A percentile compares a stretch with the other conserved stretches of the same genome.
Conservation (phyloP, 345 rosid genomes). For the Eucalyptus cladocalyx region DNA sequence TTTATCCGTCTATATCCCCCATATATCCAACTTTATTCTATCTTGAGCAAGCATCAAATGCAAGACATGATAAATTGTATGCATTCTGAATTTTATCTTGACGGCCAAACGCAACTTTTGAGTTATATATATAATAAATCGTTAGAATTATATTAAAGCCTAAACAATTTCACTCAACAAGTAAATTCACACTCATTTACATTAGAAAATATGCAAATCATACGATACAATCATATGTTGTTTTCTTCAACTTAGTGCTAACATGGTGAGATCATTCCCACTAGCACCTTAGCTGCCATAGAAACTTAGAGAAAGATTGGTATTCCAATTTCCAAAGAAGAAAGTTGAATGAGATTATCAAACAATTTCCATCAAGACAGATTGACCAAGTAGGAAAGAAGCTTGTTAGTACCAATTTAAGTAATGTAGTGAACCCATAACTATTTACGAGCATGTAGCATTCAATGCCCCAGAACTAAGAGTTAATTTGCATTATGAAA, state of each 20-base stretch:
- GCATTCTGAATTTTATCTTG: no score
- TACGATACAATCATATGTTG: background rate
- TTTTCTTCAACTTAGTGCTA: background rate
- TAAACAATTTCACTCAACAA: no score
- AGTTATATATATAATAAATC: background rate
- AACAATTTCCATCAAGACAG: background rate
- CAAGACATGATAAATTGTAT: no score
- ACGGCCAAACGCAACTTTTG: accelerated
- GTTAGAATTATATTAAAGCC: background rate
- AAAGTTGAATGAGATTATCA: background rate
- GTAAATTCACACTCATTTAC: background rate
- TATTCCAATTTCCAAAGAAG: background rate
- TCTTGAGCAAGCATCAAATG: accelerated
- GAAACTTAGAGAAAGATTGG: background rate
- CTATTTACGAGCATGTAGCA: background rate
- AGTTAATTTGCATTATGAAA: background rate
- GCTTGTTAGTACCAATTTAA: background rate
- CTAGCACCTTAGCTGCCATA: background rate
- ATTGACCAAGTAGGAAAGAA: background rate
- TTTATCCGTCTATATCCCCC: accelerated
- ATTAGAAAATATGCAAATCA: background rate
- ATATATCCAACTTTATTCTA: no score
- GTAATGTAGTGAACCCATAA: background rate
- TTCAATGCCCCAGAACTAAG: background rate
- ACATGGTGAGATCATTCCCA: background rate